These are phyloP conservation scores for Pyrus betulifolia DNA, from an alignment of 306 rosid genomes.

Conservation along the genomic window DNA sequence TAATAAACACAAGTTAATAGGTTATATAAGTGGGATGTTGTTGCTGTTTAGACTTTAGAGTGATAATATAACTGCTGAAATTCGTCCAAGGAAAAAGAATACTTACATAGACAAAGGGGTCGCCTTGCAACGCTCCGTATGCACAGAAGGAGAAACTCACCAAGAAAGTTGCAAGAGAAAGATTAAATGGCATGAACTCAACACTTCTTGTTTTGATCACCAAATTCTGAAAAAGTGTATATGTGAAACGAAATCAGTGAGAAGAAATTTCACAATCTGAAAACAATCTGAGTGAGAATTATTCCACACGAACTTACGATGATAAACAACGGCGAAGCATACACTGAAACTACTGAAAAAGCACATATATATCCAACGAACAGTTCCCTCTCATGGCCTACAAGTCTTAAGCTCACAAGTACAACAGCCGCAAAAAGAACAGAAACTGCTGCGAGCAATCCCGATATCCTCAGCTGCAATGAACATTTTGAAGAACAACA, in stretches of 20 bases:
- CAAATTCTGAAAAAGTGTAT: constrained; percentile 22
- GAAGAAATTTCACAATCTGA: neutral
- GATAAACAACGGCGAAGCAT: constrained; percentile 36
- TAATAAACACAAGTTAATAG: neutral
- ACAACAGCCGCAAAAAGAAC: constrained; percentile 13
- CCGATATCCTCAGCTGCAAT: constrained; percentile 31
- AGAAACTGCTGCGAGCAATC: constrained; percentile 16
- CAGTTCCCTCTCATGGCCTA: neutral
- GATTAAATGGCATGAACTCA: constrained; percentile 39
- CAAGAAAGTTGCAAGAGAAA: constrained; percentile 38
- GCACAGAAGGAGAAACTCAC: constrained; percentile 33
- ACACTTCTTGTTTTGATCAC: constrained; percentile 35
- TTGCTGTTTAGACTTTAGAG: too few relatives aligned
- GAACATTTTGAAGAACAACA: neutral
- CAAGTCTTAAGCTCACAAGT: constrained; percentile 8
- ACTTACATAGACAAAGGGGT: constrained; percentile 38
- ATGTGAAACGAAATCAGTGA: neutral
- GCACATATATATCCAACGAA: constrained; percentile 29
- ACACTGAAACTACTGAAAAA: constrained; percentile 32
- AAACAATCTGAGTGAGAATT: neutral
- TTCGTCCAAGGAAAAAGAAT: neutral
- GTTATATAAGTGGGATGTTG: neutral
- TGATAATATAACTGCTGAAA: neutral
- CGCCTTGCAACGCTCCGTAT: constrained; percentile 29
- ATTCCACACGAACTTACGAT: constrained; percentile 22